Evolutionary conservation across 805 yeast species (phyloP), one percentile per base, ranked within the genome.

Genomic region (Teunomyces funiuensis): DNA sequence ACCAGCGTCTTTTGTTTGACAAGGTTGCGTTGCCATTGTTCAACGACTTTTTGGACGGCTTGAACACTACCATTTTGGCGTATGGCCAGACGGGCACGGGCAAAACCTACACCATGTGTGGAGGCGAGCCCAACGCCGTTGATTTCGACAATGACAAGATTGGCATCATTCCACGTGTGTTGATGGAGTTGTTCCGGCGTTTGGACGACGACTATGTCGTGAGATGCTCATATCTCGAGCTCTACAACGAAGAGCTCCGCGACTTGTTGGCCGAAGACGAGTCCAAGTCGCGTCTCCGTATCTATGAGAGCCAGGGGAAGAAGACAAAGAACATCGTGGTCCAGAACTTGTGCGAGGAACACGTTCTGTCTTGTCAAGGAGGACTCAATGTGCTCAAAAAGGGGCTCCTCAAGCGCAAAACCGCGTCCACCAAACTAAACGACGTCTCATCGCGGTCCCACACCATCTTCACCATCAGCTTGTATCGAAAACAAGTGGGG

Each of bases 21-120:
- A 77, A 77, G 18, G 83, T 83, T 14, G 95, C 90, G 0, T 71
- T 74, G 18, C 96, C 90, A 47, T 75, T 88, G 44, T 63, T 88
- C 43, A 66, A 73, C 39, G 95, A 91, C 15, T 85, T 82, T 57
- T 46, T 76, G 37, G 57, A 60, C 36, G 83, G 83, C 11, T 61
- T 48, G 45, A 88, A 87, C 57, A 88, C 89, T 50, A 85, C 96
- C 0, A 74, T 88, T 20, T 71, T 88, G 50, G 95, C 93, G 0
- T 79, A 79, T 54, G 83, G 83, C 16, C 95, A 88, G 74, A 88
- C 96, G 0, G 93, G 96, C 1, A 85, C 95, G 0, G 96, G 96
- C 18, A 88, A 88, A 54, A 88, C 96, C 0, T 81, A 80, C 56
- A 77, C 83, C 1, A 79, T 79, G 93, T 79, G 77, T 57, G 83